Evolutionary conservation across 305 asterid species (phyloP), one percentile per base, ranked within the genome.

Genomic region (Solanum hybrid): DNA sequence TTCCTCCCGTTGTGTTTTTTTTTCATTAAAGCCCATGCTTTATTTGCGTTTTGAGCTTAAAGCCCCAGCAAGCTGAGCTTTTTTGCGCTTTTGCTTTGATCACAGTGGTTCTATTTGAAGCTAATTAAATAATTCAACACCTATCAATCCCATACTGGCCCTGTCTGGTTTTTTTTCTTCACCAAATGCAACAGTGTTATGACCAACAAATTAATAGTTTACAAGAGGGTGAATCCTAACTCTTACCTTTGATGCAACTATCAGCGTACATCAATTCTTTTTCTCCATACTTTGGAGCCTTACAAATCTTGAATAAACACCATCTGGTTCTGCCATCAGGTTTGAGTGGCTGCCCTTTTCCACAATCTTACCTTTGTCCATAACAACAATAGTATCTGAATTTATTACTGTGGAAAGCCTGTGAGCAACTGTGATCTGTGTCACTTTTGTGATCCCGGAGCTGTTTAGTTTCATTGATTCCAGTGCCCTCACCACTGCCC

Each of bases 341-440:
- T 90, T 90, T 87, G 94, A 81, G 74, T 96, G 96, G 64, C 92
- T 85, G 39, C 99, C 96, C 92, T 92, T 93, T 89, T 95, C 97
- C 82, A 95, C 95, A 57, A 95, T 97, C 89, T 90, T 94, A 79
- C 98, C 99, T 87, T 94, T 93, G 89, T 95, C 95, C 95, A 94
- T 94, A 74, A 95, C 98, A 91, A 94, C 92, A 91, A 95, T 96
- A 91, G 90, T 90, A 89, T 90, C 95, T 77, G 93, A 90, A 82
- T 91, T 94, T 24, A 94, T 93, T 71, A 96, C 90, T 26, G 99
- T 95, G 79, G 98, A 96, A 86, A 96, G 95, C 93, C 96, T 94
- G 92, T 94, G 97, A 89, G 99, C 97, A 18, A 94, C 96, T 64
- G 96, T 94, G 87, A 95, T 86, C 86, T 91, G 93, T 69, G 96